Evolutionary conservation across 208 protist genomes (phyloP).

Genomic region (Acanthamoeba rhysodes): DNA sequence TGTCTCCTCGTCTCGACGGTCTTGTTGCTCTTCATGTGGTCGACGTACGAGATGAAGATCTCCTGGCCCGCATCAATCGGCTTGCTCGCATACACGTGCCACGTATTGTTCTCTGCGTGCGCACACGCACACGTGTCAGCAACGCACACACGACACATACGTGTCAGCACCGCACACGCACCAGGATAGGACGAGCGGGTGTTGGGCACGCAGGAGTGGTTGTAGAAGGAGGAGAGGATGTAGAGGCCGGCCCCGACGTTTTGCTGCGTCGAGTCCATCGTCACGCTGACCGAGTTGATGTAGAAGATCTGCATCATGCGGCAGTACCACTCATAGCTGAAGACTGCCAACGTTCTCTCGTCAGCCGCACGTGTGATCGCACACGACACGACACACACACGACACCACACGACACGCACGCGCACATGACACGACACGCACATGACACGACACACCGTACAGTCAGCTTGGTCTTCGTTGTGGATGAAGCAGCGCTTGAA

Average conservation of each 20-base stretch:
- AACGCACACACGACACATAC: not conserved
- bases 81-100: slow-evolving; percentile 22
- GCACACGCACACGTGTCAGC: not conserved
- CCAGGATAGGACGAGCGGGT: slow-evolving; percentile 33
- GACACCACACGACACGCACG: too few relatives aligned
- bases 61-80: not conserved
- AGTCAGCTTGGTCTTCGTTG: not conserved
- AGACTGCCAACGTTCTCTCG: not conserved
- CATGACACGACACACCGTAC: not conserved
- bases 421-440: too few relatives aligned
- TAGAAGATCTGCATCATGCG: slow-evolving; percentile 57
- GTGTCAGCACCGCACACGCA: not conserved
- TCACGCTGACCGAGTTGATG: slow-evolving; percentile 19
- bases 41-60: slow-evolving; percentile 47
- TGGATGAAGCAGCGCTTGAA: slow-evolving; percentile 49
- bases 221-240: slow-evolving; percentile 65
- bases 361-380: not conserved
- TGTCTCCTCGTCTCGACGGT: not conserved
- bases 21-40: slow-evolving; percentile 32
- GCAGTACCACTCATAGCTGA: slow-evolving; percentile 50
- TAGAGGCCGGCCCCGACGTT: slow-evolving; percentile 60
- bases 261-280: slow-evolving; percentile 2
- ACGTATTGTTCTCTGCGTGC: not conserved
- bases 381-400: not conserved
- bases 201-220: slow-evolving; percentile 67